phyloP scores from a whole-genome alignment of 2,329 filamentous ascomycete species.

The Emydomyces testavorans region DNA sequence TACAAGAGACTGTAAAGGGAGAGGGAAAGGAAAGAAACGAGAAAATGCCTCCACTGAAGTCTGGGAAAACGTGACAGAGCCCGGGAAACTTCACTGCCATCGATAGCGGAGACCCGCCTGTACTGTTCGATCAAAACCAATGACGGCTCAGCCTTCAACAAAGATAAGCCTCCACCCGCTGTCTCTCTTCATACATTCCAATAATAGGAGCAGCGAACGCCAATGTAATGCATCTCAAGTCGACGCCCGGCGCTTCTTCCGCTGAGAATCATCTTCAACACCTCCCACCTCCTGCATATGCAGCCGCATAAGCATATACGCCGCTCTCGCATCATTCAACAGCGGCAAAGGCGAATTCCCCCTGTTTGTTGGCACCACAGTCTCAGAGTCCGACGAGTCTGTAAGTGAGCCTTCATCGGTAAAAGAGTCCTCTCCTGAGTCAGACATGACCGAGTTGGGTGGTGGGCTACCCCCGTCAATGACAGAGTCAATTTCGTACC shows the following conservation, averaged over 20 bases:
- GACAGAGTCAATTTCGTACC: slow-evolving; percentile 7
- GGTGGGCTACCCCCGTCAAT: background rate
- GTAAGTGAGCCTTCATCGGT: slow-evolving; percentile 11
- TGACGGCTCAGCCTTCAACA: too few species aligned
- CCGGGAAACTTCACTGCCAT: too few species aligned
- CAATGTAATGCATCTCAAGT: too few species aligned
- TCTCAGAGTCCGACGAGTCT: slow-evolving; percentile 2
- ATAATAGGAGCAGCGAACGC: too few species aligned
- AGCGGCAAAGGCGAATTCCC: slow-evolving; percentile 19
- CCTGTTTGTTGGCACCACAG: slow-evolving; percentile 8
- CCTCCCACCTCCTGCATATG: slow-evolving; percentile 25
- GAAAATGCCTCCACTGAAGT: too few species aligned
- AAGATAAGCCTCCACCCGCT: too few species aligned
- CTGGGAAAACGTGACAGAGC: too few species aligned
- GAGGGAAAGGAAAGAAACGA: too few species aligned
- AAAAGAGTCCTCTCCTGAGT: slow-evolving; percentile 6
- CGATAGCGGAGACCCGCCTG: too few species aligned
- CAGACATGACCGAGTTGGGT: background rate
- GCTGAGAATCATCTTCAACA: slow-evolving; percentile 15
- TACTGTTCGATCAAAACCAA: too few species aligned
- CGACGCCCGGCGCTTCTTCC: slow-evolving; percentile 17
- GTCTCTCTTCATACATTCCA: too few species aligned
- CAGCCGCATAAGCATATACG: slow-evolving; percentile 29
- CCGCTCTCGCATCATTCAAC: slow-evolving; percentile 27
- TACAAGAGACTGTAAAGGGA: too few species aligned